phyloP scores from a whole-genome alignment of 768 basidiomycete genomes.

The Multifurca ochricompacta region DNA sequence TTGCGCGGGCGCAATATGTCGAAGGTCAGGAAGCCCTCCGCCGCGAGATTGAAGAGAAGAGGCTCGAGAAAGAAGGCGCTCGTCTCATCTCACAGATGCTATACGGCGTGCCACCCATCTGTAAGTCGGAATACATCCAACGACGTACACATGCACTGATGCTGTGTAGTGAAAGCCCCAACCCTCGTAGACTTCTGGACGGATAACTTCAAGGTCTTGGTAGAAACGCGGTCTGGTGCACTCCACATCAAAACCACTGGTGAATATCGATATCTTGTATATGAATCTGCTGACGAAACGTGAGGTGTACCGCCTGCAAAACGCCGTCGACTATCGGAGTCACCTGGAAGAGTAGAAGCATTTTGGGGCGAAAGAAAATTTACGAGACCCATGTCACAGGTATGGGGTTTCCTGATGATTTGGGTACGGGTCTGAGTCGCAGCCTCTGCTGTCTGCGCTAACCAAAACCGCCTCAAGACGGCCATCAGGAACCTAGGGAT shows the following conservation, averaged over 20 bases:
- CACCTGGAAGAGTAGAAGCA: not conserved
- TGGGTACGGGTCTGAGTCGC: not conserved
- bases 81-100: constrained; percentile 54
- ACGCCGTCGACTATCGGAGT: constrained; percentile 34
- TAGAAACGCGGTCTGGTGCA: constrained; percentile 49
- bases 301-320: constrained; percentile 41
- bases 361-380: not conserved
- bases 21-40: constrained; percentile 50
- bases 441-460: not conserved
- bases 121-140: constrained; percentile 34
- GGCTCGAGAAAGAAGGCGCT: constrained; percentile 45
- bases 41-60: constrained; percentile 44
- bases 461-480: not conserved
- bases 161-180: constrained; percentile 50
- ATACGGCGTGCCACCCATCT: constrained; percentile 55
- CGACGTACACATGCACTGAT: not conserved
- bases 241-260: constrained; percentile 35
- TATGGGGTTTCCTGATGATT: not conserved
- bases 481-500: not conserved
- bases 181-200: constrained; percentile 70
- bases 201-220: constrained; percentile 60
- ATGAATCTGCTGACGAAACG: not conserved
- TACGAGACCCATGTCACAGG: not conserved
- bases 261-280: constrained; percentile 11
- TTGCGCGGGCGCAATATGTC: constrained; percentile 55